These are phyloP conservation scores for Penicillium nucicola DNA, from an alignment of 495 filamentous ascomycete species.

Conservation along the genomic window DNA sequence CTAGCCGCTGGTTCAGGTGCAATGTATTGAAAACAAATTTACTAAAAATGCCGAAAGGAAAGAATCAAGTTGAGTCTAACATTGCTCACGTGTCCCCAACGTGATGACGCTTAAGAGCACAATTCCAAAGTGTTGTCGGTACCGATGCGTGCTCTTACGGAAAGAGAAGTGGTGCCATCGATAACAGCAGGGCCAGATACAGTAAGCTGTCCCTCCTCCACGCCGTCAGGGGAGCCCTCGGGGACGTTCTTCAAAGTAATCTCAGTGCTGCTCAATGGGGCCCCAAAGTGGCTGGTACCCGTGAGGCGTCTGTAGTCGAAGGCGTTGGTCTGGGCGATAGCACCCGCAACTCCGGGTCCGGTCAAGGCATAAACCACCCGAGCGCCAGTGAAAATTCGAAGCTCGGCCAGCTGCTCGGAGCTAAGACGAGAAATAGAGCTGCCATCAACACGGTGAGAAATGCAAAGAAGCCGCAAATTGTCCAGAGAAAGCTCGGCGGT, in stretches of 20 bases:
- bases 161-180: constrained; percentile 26
- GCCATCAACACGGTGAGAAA: constrained; percentile 37
- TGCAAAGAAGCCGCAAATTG: constrained; percentile 60
- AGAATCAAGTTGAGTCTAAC: not conserved
- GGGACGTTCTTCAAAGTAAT: constrained; percentile 58
- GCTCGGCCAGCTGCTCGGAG: constrained; percentile 67
- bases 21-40: not conserved
- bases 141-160: constrained; percentile 32
- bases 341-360: constrained; percentile 76
- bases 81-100: not conserved
- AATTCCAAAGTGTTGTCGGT: constrained; percentile 42
- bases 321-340: constrained; percentile 75
- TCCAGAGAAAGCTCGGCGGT: constrained; percentile 61
- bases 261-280: constrained; percentile 76
- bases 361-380: constrained; percentile 84
- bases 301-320: constrained; percentile 76
- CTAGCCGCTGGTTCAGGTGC: not conserved
- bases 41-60: not conserved
- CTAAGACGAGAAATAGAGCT: constrained; percentile 46
- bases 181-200: constrained; percentile 42
- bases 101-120: constrained; percentile 2
- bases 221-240: constrained; percentile 54
- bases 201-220: constrained; percentile 52
- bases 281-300: constrained; percentile 71
- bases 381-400: constrained; percentile 75